Base-by-base conservation (phyloP, 805 yeast genomes). In the Zygotorulaspora chibaensis region DNA sequence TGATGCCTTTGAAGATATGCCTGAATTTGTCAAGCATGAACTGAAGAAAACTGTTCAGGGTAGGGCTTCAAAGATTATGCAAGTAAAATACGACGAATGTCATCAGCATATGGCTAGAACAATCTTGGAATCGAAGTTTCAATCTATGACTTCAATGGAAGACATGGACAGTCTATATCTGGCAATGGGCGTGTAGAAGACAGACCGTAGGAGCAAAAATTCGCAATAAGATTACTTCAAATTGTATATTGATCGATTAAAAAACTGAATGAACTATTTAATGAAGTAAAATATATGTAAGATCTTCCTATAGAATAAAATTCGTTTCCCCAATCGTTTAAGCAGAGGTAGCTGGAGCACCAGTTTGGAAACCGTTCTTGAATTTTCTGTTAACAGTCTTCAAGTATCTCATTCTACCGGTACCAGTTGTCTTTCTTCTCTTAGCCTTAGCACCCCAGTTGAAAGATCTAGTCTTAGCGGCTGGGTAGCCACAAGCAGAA, bases 371-470 rank as follows among this genome's bases (percentile, higher is more conserved):
- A 74, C 89, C 95, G 84, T 91, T 91, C 87, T 90, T 87, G 87
- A 91, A 91, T 81, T 89, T 87, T 84, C 98, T 90, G 65, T 93
- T 77, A 67, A 93, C 96, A 77, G 83, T 84, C 83, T 91, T 93
- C 77, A 93, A 83, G 89, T 91, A 81, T 75, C 90, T 80, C 95
- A 88, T 87, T 81, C 99, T 95, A 79, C 99, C 99, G 74, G 98
- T 83, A 82, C 99, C 99, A 66, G 97, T 90, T 65, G 99, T 93
- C 76, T 86, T 85, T 87, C 99, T 89, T 88, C 99, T 89, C 85
- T 90, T 87, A 71, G 97, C 96, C 86, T 93, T 93, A 63, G 77
- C 77, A 75, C 95, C 96, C 99, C 99, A 93, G 96, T 93, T 93
- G 96, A 77, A 85, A 70, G 88, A 83, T 87, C 99, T 90, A 77